Evolutionary conservation across 2,329 filamentous ascomycete genomes (phyloP), one percentile per base, ranked within the genome.

Genomic region (Pseudopyricularia javanii): DNA sequence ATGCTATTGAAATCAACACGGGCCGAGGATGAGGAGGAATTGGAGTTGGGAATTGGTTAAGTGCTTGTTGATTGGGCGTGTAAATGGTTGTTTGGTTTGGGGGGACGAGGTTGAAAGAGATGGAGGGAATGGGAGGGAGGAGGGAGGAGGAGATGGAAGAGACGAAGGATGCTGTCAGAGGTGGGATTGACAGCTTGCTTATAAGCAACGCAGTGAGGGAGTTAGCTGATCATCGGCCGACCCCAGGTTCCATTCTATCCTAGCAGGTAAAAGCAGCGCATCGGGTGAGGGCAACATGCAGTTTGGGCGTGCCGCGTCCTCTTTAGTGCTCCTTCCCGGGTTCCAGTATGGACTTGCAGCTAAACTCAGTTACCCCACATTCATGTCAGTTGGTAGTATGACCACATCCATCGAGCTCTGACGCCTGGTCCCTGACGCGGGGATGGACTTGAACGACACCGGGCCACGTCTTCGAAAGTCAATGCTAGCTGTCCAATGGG

Each of bases 41-140:
- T 49, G 60, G 59, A 60, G 61, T 59, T 60, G 28, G 12, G 15
- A n/a, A 49, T 30, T 30, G 26, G 20, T 14, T 35, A 12, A 14
- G n/a, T 35, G 33, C 33, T n/a, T 35, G 33, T 35, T 14, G 15
- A 7, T 22, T 48, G 8, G 47, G 47, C 28, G 47, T 28, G n/a
- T n/a, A n/a, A n/a, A n/a, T n/a, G n/a, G n/a, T n/a, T n/a, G n/a
- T n/a, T 30, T 30, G 28, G 28, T 30, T 30, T 4, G 28, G 28
- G 9, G 45, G n/a, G 35, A 5, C 12, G 47, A 11, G 17, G 49
- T 9, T 12, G 12, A 24, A 50, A 12, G 22, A 14, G 30, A 22
- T 34, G 32, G n/a, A 37, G 32, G 17, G 9, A 30, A 50, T 28
- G 32, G 49, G 33, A 34, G 28, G 28, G 28, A 30, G 28, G 28